Conservation (phyloP, 768 basidiomycete species). For the Pleurotus cornucopiae region DNA sequence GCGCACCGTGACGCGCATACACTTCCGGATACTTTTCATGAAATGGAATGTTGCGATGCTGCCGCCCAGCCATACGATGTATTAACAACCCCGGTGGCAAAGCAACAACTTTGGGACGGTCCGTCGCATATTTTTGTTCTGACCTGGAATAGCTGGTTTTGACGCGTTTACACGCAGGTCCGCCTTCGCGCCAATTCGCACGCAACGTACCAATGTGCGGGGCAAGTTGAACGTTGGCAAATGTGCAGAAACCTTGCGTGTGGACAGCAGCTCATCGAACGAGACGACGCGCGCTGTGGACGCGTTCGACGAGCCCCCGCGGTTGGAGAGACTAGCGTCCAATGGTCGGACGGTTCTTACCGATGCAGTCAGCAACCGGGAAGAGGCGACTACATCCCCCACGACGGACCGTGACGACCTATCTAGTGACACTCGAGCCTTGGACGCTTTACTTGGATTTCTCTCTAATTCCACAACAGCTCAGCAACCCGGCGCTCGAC, state of each 20-base stretch:
- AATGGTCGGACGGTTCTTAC: background rate
- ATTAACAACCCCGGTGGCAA: slow-evolving; percentile 31
- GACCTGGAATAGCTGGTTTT: background rate
- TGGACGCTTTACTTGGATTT: slow-evolving; percentile 18
- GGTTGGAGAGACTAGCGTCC: background rate
- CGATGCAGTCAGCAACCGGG: background rate
- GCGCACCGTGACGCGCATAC: slow-evolving; percentile 11
- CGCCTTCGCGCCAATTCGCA: background rate
- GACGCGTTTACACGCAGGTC: background rate
- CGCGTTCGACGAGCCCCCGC: no score
- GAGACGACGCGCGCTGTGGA: no score
- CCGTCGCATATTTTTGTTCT: background rate
- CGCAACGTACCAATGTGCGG: background rate
- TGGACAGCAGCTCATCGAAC: no score
- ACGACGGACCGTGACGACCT: no score
- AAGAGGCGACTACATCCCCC: no score
- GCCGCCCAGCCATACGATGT: slow-evolving; percentile 46
- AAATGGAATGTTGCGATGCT: slow-evolving; percentile 85
- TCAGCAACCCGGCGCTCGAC: slow-evolving; percentile 11
- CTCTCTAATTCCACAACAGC: slow-evolving; percentile 15
- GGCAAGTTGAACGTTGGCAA: no score
- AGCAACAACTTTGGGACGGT: slow-evolving; percentile 17
- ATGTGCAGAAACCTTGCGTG: no score
- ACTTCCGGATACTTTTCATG: slow-evolving; percentile 26
- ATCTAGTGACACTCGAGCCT: slow-evolving; percentile 2